Conservation (phyloP, 352 stramenopile genomes). For the Globisporangium irregulare region DNA sequence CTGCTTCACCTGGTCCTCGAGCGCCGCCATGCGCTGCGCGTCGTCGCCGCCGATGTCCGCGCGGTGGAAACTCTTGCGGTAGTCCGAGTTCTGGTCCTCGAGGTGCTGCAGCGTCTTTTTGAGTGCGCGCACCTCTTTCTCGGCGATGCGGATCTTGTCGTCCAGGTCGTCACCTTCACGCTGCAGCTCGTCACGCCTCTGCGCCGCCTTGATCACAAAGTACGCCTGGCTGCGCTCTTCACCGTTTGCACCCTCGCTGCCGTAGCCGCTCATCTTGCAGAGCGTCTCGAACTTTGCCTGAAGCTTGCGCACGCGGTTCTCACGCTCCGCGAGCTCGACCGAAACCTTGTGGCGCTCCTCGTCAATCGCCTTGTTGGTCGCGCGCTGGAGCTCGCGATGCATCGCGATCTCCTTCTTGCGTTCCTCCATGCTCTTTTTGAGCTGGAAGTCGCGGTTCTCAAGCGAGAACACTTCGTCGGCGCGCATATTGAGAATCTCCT, state of each 20-base stretch:
- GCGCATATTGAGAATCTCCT: constrained; percentile 85
- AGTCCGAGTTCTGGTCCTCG: constrained; percentile 92
- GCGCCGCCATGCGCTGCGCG: constrained; percentile 75
- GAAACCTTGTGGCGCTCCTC: constrained; percentile 93
- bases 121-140: constrained; percentile 92
- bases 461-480: constrained; percentile 92
- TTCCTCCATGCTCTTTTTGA: constrained; percentile 93
- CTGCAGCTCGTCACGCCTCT: constrained; percentile 94
- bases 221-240: constrained; percentile 91
- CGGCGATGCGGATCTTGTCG: constrained; percentile 90
- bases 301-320: constrained; percentile 87
- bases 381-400: constrained; percentile 88
- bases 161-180: constrained; percentile 94
- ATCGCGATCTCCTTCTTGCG: constrained; percentile 89
- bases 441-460: constrained; percentile 92
- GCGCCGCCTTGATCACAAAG: constrained; percentile 95
- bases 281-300: constrained; percentile 93
- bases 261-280: constrained; percentile 73
- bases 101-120: constrained; percentile 93
- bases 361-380: constrained; percentile 84
- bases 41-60: constrained; percentile 87
- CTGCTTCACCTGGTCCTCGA: constrained; percentile 89
- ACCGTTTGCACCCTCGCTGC: constrained; percentile 57
- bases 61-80: constrained; percentile 92
- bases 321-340: constrained; percentile 88